Conservation (phyloP, 2,329 filamentous ascomycete species). For the Alternaria gansuensis region DNA sequence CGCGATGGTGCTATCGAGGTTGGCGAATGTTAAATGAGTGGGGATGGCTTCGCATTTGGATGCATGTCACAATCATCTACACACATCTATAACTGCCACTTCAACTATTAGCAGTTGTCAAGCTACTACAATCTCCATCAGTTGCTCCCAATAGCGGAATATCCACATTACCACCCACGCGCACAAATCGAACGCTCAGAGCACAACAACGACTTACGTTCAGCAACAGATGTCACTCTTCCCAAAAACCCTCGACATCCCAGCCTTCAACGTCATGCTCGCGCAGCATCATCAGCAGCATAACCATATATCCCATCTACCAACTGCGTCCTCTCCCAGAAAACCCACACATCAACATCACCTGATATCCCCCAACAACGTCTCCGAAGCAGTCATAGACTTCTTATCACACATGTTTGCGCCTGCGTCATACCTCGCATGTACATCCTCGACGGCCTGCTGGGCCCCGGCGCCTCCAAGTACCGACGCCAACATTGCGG, state of each 20-base stretch:
- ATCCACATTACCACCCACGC: neutral
- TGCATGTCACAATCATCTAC: neutral
- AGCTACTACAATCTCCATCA: neutral
- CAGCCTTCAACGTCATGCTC: conserved; percentile 8
- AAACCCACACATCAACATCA: neutral
- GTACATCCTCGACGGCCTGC: conserved; percentile 21
- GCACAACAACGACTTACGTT: neutral
- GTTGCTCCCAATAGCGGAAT: too few relatives aligned
- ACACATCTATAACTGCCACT: neutral
- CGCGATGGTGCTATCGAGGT: conserved; percentile 1
- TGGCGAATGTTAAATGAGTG: neutral
- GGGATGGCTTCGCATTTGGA: neutral
- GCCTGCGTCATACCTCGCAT: conserved; percentile 24
- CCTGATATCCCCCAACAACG: conserved; percentile 20
- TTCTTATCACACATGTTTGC: conserved; percentile 30
- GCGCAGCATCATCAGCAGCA: neutral
- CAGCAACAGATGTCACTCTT: conserved; percentile 14
- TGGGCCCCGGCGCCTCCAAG: neutral
- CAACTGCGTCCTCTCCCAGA: neutral
- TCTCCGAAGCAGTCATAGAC: conserved; percentile 23
- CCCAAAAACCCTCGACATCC: conserved; percentile 16
- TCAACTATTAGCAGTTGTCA: neutral
- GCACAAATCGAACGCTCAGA: neutral
- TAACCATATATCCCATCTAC: neutral
- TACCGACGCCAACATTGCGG: neutral